Conservation (phyloP, 352 stramenopile species). For the Globisporangium megalacanthum region DNA sequence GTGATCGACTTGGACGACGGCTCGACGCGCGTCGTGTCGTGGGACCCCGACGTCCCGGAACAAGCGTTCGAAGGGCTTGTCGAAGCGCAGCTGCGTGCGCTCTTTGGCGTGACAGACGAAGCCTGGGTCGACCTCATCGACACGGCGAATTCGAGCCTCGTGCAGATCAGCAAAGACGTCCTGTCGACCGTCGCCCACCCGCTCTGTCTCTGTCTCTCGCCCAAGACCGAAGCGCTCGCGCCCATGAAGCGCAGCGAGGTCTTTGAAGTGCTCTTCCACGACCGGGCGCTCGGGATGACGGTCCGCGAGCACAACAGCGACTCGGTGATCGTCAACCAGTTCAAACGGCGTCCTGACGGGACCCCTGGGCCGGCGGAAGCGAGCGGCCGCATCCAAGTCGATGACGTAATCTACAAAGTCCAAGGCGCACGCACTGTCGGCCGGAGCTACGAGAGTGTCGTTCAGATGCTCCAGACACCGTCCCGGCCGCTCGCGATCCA, state of each 20-base stretch:
- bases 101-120: conserved; percentile 80
- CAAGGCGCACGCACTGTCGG: conserved; percentile 68
- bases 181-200: conserved; percentile 42
- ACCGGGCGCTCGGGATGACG: conserved; percentile 72
- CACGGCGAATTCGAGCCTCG: conserved; percentile 70
- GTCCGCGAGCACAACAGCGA: conserved; percentile 75
- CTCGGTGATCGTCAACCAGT: conserved; percentile 81
- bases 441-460: conserved; percentile 73
- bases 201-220: conserved; percentile 76
- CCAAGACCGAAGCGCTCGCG: conserved; percentile 76
- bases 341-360: conserved; percentile 62
- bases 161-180: conserved; percentile 78
- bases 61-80: conserved; percentile 79
- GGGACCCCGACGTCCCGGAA: conserved; percentile 74
- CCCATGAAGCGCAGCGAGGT: conserved; percentile 79
- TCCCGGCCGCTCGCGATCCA: conserved; percentile 68
- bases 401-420: conserved; percentile 87
- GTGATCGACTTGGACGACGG: conserved; percentile 84
- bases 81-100: conserved; percentile 62
- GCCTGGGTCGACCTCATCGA: conserved; percentile 86
- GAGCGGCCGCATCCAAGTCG: conserved; percentile 46
- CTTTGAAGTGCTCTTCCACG: conserved; percentile 72
- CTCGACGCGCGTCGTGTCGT: conserved; percentile 67
- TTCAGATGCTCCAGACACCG: conserved; percentile 85
- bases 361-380: conserved; percentile 45